Conservation (phyloP, 495 filamentous ascomycete species). For the Glonium stellatum region DNA sequence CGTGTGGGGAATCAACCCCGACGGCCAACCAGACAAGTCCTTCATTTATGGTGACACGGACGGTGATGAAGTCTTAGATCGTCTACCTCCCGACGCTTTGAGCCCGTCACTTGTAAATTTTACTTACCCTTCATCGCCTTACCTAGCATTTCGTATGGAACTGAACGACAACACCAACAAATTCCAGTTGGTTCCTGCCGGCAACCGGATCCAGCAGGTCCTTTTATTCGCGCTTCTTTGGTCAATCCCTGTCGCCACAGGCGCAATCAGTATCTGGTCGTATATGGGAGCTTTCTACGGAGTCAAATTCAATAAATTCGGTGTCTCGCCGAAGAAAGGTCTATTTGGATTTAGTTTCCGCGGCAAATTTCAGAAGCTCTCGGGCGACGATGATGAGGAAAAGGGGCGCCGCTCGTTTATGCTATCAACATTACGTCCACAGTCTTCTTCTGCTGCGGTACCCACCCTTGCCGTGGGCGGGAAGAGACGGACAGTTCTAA, state of each 20-base stretch:
- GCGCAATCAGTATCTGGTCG: slow-evolving; percentile 45
- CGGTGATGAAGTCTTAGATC: slow-evolving; percentile 54
- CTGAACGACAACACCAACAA: slow-evolving; percentile 50
- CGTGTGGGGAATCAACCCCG: slow-evolving; percentile 61
- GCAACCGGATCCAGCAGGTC: slow-evolving; percentile 52
- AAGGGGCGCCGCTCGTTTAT: neutral
- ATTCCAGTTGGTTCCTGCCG: slow-evolving; percentile 48
- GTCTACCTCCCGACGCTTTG: slow-evolving; percentile 55
- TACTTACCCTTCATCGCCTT: slow-evolving; percentile 50
- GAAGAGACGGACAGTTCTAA: slow-evolving; percentile 40
- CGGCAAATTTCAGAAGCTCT: neutral
- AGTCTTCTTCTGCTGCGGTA: neutral
- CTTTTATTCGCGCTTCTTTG: slow-evolving; percentile 51
- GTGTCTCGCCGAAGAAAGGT: slow-evolving; percentile 47
- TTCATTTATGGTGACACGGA: slow-evolving; percentile 56
- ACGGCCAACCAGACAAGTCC: slow-evolving; percentile 57
- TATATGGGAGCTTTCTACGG: slow-evolving; percentile 64
- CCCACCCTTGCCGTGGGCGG: neutral
- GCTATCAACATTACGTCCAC: neutral
- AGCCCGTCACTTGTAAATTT: slow-evolving; percentile 54
- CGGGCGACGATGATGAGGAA: neutral
- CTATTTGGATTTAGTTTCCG: neutral
- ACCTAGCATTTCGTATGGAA: slow-evolving; percentile 50
- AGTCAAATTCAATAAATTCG: slow-evolving; percentile 64
- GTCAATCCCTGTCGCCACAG: slow-evolving; percentile 49